These are phyloP conservation scores for Aspergillus calidoustus DNA, from an alignment of 2,329 filamentous ascomycete species.

Conservation along the genomic window DNA sequence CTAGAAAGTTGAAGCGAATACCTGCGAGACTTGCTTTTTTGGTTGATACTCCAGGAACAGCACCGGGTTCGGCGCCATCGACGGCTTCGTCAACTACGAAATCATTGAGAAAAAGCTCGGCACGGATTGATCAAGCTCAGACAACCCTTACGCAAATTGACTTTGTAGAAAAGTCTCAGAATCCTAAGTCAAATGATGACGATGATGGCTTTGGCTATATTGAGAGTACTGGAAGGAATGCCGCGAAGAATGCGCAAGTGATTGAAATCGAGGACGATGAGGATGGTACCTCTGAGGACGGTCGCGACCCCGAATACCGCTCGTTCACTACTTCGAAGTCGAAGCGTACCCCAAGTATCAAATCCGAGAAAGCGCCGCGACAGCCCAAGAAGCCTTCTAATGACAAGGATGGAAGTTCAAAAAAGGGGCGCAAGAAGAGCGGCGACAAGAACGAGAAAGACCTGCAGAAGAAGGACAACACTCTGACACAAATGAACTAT, in stretches of 20 bases:
- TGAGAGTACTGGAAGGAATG: slow-evolving; percentile 9
- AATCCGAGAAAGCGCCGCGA: slow-evolving; percentile 18
- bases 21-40: slow-evolving; percentile 13
- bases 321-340: slow-evolving; percentile 19
- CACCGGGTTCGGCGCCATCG: slow-evolving; percentile 10
- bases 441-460: slow-evolving; percentile 28
- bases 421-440: slow-evolving; percentile 28
- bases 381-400: slow-evolving; percentile 24
- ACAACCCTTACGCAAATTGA: slow-evolving; percentile 49
- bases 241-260: slow-evolving; percentile 16
- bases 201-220: slow-evolving; percentile 35
- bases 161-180: slow-evolving; percentile 36
- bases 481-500: slow-evolving; percentile 50
- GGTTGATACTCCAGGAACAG: slow-evolving; percentile 14
- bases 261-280: slow-evolving; percentile 33
- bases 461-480: slow-evolving; percentile 38
- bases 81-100: slow-evolving; percentile 24
- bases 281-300: slow-evolving; percentile 29
- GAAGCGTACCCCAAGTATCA: slow-evolving; percentile 17
- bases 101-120: slow-evolving; percentile 25
- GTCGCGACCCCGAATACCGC: slow-evolving; percentile 29
- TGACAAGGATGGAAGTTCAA: slow-evolving; percentile 17
- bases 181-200: slow-evolving; percentile 25
- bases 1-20: slow-evolving; percentile 25
- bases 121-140: slow-evolving; percentile 34